Evolutionary conservation across 345 rosid genomes (phyloP).

Genomic region (Fremontodendron californicum): DNA sequence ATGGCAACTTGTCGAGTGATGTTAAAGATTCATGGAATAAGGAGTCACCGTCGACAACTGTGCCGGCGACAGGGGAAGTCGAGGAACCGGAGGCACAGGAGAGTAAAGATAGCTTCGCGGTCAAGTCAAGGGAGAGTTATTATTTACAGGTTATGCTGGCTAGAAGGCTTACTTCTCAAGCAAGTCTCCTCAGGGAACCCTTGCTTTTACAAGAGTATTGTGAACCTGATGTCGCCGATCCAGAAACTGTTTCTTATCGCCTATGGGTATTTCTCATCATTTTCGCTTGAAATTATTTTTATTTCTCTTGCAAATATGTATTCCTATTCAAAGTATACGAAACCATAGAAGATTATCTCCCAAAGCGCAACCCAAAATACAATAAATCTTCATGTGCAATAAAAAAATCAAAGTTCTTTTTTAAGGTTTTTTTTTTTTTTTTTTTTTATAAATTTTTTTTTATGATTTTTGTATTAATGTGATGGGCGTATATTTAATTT

Average conservation of each 20-base stretch:
- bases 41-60: conserved; percentile 28
- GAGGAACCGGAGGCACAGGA: conserved; percentile 38
- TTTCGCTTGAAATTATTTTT: neutral
- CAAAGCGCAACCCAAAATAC: too few species aligned
- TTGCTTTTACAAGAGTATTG: conserved; percentile 27
- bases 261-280: conserved; percentile 56
- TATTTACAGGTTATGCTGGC: conserved; percentile 74
- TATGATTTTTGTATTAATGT: neutral
- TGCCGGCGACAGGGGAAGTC: conserved; percentile 31
- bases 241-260: conserved; percentile 67
- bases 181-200: conserved; percentile 47
- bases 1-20: conserved; percentile 45
- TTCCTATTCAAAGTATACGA: neutral
- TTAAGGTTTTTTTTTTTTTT: too few species aligned
- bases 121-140: conserved; percentile 51
- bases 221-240: conserved; percentile 27
- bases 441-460: too few species aligned
- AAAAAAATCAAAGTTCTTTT: too few species aligned
- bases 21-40: conserved; percentile 36
- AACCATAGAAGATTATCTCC: too few species aligned
- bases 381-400: too few species aligned
- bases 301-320: neutral
- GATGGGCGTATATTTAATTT: neutral
- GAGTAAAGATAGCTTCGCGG: conserved; percentile 32
- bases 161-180: conserved; percentile 58